Conservation (phyloP, 139 green algal genomes). For the Mychonastes homosphaera region DNA sequence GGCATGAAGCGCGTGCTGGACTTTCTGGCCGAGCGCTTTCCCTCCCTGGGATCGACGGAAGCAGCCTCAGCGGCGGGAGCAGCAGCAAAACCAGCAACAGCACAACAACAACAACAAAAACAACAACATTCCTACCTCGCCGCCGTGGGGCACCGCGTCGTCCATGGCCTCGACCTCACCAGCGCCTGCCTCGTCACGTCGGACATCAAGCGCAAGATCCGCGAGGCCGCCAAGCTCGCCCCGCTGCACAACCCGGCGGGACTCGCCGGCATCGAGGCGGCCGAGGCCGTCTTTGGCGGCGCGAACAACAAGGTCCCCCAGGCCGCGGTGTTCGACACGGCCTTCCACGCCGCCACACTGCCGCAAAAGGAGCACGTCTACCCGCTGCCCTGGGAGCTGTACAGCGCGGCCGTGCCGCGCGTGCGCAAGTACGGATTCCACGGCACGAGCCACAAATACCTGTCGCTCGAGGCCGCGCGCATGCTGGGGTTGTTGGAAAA, state of each 20-base stretch:
- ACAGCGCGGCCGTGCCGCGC: no score
- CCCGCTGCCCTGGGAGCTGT: slow-evolving; percentile 67
- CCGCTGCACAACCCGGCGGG: slow-evolving; percentile 82
- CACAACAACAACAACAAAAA: not conserved
- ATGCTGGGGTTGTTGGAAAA: no score
- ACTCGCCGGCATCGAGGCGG: slow-evolving; percentile 54
- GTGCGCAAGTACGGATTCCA: slow-evolving; percentile 73
- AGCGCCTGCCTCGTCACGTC: slow-evolving; percentile 43
- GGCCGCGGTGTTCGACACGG: slow-evolving; percentile 90
- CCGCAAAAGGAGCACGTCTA: slow-evolving; percentile 69
- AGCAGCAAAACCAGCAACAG: no score
- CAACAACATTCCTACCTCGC: slow-evolving; percentile 29
- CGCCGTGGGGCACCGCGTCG: slow-evolving; percentile 43
- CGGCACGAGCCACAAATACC: slow-evolving; percentile 76
- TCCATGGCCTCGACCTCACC: slow-evolving; percentile 67
- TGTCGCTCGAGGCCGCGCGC: slow-evolving; percentile 35
- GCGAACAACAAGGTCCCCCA: no score
- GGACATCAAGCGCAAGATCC: slow-evolving; percentile 39
- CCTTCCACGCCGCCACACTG: slow-evolving; percentile 87
- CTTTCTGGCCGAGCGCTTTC: slow-evolving; percentile 29
- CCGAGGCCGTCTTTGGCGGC: slow-evolving; percentile 36
- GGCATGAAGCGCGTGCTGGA: slow-evolving; percentile 36
- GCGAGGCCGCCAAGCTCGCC: slow-evolving; percentile 48
- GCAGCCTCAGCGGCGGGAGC: no score
- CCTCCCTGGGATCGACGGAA: no score